Conservation (phyloP, 2,329 filamentous ascomycete genomes). For the Venturia asperata region DNA sequence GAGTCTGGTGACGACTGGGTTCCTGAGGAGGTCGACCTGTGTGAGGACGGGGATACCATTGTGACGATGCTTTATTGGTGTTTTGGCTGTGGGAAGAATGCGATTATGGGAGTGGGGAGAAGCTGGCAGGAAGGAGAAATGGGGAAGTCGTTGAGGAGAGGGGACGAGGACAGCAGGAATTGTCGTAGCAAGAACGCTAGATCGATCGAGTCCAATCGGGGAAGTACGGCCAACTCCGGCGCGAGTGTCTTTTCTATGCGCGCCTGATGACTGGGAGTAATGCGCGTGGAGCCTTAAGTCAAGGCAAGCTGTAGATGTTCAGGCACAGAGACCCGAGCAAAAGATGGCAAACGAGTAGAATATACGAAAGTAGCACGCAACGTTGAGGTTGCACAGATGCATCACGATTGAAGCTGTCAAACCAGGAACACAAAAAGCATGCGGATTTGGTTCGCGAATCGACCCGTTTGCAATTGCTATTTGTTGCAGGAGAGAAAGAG, state of each 20-base stretch:
- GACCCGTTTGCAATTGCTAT: background rate
- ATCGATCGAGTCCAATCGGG: background rate
- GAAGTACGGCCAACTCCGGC: background rate
- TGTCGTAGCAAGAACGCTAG: background rate
- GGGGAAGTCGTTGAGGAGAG: background rate
- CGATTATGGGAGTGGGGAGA: background rate
- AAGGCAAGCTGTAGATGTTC: background rate
- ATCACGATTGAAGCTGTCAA: background rate
- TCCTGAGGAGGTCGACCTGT: background rate
- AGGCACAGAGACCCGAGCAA: background rate
- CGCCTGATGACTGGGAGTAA: background rate
- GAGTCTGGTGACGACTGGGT: background rate
- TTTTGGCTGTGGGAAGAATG: constrained; percentile 1
- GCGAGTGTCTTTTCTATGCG: background rate
- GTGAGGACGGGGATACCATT: background rate
- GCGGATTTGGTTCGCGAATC: background rate
- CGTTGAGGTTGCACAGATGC: background rate
- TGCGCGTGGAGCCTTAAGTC: background rate
- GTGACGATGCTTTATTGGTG: constrained; percentile 8
- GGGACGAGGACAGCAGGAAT: background rate
- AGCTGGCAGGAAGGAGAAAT: background rate
- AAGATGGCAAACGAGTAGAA: background rate
- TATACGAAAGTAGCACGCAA: background rate
- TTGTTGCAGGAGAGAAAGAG: background rate
- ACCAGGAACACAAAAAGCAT: background rate